A percentile compares a stretch with the other conserved stretches of the same genome.
Evolutionary conservation across 305 asterid genomes (phyloP).

Genomic region (Solanum hybrid): DNA sequence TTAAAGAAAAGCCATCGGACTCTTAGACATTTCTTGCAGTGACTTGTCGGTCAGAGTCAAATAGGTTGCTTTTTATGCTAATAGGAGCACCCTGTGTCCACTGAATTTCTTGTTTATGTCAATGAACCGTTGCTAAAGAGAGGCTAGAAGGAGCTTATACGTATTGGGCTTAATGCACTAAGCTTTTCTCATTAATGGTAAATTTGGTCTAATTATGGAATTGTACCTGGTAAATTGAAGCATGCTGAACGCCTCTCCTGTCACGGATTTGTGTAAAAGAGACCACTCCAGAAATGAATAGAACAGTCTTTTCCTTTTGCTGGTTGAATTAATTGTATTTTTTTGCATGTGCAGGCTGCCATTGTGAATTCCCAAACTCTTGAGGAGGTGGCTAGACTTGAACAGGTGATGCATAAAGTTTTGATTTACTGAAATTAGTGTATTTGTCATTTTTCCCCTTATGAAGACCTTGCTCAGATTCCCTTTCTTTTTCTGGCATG

Average conservation of each 20-base stretch:
- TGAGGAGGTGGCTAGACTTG: slow-evolving; percentile 98
- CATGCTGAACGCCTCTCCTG: not conserved
- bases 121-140: not conserved
- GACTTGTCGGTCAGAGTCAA: not conserved
- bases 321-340: not conserved
- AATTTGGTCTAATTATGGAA: not conserved
- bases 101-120: not conserved
- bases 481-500: not conserved
- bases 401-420: slow-evolving; percentile 46
- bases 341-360: slow-evolving; percentile 35
- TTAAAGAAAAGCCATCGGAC: not conserved
- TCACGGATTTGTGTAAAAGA: not conserved
- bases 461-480: not conserved
- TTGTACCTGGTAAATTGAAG: not conserved
- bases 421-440: not conserved
- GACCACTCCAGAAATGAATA: not conserved
- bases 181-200: not conserved
- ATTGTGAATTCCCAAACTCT: slow-evolving; percentile 91
- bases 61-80: not conserved
- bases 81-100: not conserved
- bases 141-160: not conserved
- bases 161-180: not conserved
- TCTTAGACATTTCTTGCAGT: not conserved
- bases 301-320: not conserved
- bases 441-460: not conserved